phyloP scores from a whole-genome alignment of 345 rosid species.

The Euphorbia peplus region DNA sequence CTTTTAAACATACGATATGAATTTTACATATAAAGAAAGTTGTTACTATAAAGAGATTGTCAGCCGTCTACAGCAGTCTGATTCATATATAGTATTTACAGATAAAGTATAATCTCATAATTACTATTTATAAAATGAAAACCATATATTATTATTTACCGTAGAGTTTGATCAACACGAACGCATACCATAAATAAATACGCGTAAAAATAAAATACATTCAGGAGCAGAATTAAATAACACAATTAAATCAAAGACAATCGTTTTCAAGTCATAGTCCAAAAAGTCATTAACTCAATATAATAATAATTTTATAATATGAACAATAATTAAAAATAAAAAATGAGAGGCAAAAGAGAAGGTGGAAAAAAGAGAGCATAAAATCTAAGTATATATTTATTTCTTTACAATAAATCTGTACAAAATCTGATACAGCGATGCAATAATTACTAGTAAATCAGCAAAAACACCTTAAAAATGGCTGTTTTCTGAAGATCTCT shows the following conservation, averaged over 20 bases:
- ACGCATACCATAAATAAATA: too few species aligned
- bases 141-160: too few species aligned
- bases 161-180: too few species aligned
- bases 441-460: slow-evolving; percentile 62
- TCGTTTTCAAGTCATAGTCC: slow-evolving; percentile 43
- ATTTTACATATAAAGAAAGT: too few species aligned
- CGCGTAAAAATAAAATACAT: too few species aligned
- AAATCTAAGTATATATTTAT: slow-evolving; percentile 59
- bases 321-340: neutral
- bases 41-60: too few species aligned
- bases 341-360: slow-evolving; percentile 18
- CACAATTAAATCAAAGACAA: slow-evolving; percentile 30
- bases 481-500: slow-evolving; percentile 44
- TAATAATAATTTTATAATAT: slow-evolving; percentile 9
- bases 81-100: too few species aligned
- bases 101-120: too few species aligned
- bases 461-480: slow-evolving; percentile 41
- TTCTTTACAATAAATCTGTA: slow-evolving; percentile 55
- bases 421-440: slow-evolving; percentile 93
- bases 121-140: too few species aligned
- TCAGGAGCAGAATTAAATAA: neutral
- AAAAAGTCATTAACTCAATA: slow-evolving; percentile 21
- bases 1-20: too few species aligned
- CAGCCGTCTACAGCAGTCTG: too few species aligned
- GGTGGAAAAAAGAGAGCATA: slow-evolving; percentile 36